These are phyloP conservation scores for Trypanosoma mega DNA, from an alignment of 208 protist genomes.

Conservation along the genomic window DNA sequence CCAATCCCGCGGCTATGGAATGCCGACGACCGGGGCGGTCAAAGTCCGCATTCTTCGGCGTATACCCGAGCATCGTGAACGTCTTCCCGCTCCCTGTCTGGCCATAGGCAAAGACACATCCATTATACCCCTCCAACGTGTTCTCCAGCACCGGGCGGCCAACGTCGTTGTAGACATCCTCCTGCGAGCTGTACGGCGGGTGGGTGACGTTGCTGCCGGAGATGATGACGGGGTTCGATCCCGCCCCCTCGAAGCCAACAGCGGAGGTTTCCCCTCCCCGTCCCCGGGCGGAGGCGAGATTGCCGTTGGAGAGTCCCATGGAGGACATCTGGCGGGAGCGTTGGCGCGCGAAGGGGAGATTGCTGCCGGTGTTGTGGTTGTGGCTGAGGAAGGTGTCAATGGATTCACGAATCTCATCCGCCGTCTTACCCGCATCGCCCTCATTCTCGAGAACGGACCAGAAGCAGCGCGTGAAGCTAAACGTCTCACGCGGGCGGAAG, in stretches of 20 bases:
- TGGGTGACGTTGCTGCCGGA: conserved; percentile 43
- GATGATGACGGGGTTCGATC: conserved; percentile 53
- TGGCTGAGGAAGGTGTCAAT: conserved; percentile 46
- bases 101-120: conserved; percentile 89
- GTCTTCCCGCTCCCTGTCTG: conserved; percentile 93
- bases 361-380: conserved; percentile 35
- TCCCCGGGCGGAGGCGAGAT: conserved; percentile 20
- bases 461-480: conserved; percentile 74
- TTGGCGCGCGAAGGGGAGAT: conserved; percentile 24
- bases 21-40: not conserved
- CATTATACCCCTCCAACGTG: conserved; percentile 85
- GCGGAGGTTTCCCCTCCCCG: not conserved
- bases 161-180: conserved; percentile 70
- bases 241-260: conserved; percentile 30
- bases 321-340: not conserved
- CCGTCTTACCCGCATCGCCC: conserved; percentile 2
- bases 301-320: not conserved
- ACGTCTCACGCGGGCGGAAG: conserved; percentile 55
- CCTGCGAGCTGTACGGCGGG: conserved; percentile 73
- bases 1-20: not conserved
- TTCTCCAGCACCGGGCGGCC: conserved; percentile 75
- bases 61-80: conserved; percentile 91
- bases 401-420: conserved; percentile 29
- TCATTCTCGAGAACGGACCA: conserved; percentile 70
- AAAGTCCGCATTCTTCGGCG: conserved; percentile 31